These are phyloP conservation scores for Cordia subcordata DNA, from an alignment of 257 asterid genomes.

Conservation along the genomic window DNA sequence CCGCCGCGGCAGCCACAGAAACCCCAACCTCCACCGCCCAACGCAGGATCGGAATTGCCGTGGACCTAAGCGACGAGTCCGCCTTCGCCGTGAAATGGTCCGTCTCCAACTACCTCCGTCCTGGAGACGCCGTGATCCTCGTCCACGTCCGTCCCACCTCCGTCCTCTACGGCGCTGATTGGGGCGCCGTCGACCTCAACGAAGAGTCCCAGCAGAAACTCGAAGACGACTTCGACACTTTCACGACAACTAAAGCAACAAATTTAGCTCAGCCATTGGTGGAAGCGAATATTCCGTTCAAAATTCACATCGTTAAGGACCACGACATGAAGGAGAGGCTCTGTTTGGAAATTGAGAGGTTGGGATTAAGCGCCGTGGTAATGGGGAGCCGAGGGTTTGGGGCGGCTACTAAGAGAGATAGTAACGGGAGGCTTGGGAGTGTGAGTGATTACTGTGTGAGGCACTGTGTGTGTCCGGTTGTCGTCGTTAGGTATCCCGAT, in stretches of 20 bases:
- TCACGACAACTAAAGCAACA: slow-evolving; percentile 61
- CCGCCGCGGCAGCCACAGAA: slow-evolving; percentile 55
- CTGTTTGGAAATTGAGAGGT: slow-evolving; percentile 81
- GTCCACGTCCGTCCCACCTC: slow-evolving; percentile 88
- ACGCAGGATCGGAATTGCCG: slow-evolving; percentile 85
- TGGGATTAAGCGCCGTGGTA: slow-evolving; percentile 69
- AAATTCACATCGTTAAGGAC: slow-evolving; percentile 85
- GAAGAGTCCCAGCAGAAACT: slow-evolving; percentile 65
- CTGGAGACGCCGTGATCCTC: slow-evolving; percentile 77
- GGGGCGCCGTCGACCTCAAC: slow-evolving; percentile 81
- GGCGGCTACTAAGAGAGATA: slow-evolving; percentile 67
- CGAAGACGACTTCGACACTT: slow-evolving; percentile 70
- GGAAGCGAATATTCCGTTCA: slow-evolving; percentile 77
- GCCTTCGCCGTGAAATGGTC: slow-evolving; percentile 89
- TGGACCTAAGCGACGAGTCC: slow-evolving; percentile 79
- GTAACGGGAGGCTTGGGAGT: slow-evolving; percentile 79
- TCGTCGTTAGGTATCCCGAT: slow-evolving; percentile 83
- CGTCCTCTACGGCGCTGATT: slow-evolving; percentile 88
- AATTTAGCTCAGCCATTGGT: slow-evolving; percentile 74
- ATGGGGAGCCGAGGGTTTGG: slow-evolving; percentile 94
- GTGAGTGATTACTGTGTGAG: slow-evolving; percentile 94
- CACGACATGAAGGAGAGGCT: slow-evolving; percentile 86
- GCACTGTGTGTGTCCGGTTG: slow-evolving; percentile 91
- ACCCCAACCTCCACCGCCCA: slow-evolving; percentile 83
- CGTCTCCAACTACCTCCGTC: slow-evolving; percentile 71